These are phyloP conservation scores for Chlamydomonas sp. DNA, from an alignment of 139 green algal species.

Conservation along the genomic window DNA sequence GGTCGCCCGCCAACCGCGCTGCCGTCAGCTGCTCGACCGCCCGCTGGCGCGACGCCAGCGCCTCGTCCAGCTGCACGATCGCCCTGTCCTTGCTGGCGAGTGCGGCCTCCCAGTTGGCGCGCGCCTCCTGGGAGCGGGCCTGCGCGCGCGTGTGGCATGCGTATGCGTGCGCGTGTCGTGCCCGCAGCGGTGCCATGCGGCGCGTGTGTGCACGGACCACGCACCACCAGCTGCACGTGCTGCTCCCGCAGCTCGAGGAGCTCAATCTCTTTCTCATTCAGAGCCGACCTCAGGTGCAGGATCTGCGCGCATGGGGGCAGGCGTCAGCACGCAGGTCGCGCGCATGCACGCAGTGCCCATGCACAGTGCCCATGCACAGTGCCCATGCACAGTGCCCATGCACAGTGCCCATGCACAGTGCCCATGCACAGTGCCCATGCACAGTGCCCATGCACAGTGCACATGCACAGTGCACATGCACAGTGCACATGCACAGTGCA, in stretches of 20 bases:
- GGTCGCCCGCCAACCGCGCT: background rate
- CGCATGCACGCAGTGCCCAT: no score
- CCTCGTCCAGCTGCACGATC: slow-evolving; percentile 59
- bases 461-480: no score
- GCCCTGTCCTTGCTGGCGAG: slow-evolving; percentile 58
- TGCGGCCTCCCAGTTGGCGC: slow-evolving; percentile 57
- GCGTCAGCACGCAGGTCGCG: no score
- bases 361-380: no score
- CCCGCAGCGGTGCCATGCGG: background rate
- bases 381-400: no score
- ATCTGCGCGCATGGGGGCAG: no score
- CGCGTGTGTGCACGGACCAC: background rate
- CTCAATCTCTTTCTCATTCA: slow-evolving; percentile 59
- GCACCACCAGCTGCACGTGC: slow-evolving; percentile 57
- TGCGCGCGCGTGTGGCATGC: slow-evolving; percentile 19
- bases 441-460: no score
- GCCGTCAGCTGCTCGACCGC: slow-evolving; percentile 30
- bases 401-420: no score
- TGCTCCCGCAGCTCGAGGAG: slow-evolving; percentile 60
- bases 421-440: no score
- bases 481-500: no score
- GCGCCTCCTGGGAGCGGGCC: slow-evolving; percentile 51
- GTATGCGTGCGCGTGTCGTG: background rate
- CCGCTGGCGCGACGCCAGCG: slow-evolving; percentile 35
- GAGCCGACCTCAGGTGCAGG: slow-evolving; percentile 30